Evolutionary conservation across 257 asterid species (phyloP).

Genomic region (Solanum dulcamara): DNA sequence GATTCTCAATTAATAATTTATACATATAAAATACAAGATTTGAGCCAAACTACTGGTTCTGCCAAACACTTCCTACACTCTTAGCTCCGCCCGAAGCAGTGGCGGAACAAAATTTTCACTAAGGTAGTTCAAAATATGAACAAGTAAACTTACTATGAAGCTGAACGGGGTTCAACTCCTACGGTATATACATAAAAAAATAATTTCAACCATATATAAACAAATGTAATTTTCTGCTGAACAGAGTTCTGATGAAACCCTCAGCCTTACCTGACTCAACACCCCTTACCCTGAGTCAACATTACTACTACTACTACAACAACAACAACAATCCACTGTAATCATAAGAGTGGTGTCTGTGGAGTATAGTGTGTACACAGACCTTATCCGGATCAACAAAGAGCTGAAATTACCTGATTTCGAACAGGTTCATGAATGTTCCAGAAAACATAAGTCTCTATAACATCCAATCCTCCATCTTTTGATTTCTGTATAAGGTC

Average conservation of each 20-base stretch:
- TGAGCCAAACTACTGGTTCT: neutral
- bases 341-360: neutral
- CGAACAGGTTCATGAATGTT: constrained; percentile 70
- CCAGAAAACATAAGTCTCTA: constrained; percentile 86
- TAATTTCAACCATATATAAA: neutral
- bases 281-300: neutral
- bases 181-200: neutral
- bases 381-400: neutral
- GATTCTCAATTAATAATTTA: no score
- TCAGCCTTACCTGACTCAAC: neutral
- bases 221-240: neutral
- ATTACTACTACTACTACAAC: neutral
- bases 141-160: neutral
- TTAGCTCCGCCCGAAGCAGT: no score
- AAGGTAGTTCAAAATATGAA: neutral
- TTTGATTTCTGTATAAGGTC: constrained; percentile 71
- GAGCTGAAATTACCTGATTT: constrained; percentile 37
- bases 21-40: neutral
- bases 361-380: neutral
- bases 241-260: neutral
- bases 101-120: neutral
- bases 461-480: constrained; percentile 76
- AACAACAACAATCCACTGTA: neutral
- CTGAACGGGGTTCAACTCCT: neutral
- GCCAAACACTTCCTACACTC: neutral